Evolutionary conservation across 257 asterid species (phyloP).

Genomic region (Solanum lycopersicoides): DNA sequence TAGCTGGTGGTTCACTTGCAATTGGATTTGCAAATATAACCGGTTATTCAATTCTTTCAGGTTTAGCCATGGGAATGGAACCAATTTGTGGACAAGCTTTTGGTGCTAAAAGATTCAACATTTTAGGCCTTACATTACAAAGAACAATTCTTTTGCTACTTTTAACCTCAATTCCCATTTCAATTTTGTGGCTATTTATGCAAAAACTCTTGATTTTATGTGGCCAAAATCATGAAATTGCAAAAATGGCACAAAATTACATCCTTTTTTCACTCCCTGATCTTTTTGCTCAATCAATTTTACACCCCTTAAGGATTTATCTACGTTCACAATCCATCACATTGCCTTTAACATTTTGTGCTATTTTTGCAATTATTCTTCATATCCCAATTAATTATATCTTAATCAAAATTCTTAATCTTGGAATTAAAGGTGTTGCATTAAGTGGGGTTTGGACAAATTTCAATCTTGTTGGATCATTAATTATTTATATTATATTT

Average conservation of each 20-base stretch:
- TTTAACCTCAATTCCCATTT: conserved; percentile 16
- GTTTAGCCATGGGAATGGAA: conserved; percentile 36
- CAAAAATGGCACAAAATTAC: conserved; percentile 15
- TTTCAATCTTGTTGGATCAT: conserved; percentile 21
- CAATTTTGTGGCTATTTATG: conserved; percentile 25
- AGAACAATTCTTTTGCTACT: conserved; percentile 21
- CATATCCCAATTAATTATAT: conserved; percentile 26
- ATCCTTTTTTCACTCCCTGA: conserved; percentile 26
- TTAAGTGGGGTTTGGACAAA: conserved; percentile 26
- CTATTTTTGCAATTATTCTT: conserved; percentile 9
- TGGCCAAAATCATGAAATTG: conserved; percentile 24
- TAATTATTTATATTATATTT: conserved; percentile 2
- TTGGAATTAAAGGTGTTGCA: conserved; percentile 30
- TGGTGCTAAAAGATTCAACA: conserved; percentile 20
- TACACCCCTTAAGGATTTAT: conserved; percentile 24
- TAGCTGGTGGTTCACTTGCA: conserved; percentile 35
- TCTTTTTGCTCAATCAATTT: conserved; percentile 17
- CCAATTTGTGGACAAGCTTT: conserved; percentile 36
- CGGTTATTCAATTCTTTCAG: conserved; percentile 30
- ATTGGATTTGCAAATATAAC: conserved; percentile 33
- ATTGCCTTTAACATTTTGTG: conserved; percentile 27
- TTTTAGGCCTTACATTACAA: conserved; percentile 24
- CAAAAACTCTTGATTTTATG: conserved; percentile 13
- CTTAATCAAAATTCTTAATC: conserved; percentile 13
- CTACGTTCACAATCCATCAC: conserved; percentile 31